Conservation (phyloP, 441 rosid genomes). For the Breynia disticha region DNA sequence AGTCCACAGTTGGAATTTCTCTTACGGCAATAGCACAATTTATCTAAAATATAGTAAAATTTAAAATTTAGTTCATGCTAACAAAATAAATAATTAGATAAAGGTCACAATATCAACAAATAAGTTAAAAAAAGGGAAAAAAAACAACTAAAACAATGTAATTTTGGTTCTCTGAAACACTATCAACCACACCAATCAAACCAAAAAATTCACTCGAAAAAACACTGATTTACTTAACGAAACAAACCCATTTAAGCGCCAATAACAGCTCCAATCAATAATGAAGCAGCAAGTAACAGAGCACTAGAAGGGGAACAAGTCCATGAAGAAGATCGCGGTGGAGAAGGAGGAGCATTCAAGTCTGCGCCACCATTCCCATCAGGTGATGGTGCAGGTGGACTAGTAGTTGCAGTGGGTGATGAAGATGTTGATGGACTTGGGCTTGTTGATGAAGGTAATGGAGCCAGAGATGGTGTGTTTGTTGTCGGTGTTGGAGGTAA, state of each 20-base stretch:
- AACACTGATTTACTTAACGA: neutral
- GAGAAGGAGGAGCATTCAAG: slow-evolving; percentile 1
- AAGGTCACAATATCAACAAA: too few relatives aligned
- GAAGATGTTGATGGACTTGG: slow-evolving; percentile 1
- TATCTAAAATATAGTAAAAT: too few relatives aligned
- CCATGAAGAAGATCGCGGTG: slow-evolving; percentile 11
- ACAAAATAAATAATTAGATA: too few relatives aligned
- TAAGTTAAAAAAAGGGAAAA: too few relatives aligned
- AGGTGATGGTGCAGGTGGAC: slow-evolving; percentile 12
- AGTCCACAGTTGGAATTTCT: too few relatives aligned
- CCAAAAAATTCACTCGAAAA: neutral
- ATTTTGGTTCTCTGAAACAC: too few relatives aligned
- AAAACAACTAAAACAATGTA: too few relatives aligned
- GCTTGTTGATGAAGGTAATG: slow-evolving; percentile 5
- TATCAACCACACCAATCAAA: too few relatives aligned
- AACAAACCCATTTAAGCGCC: neutral
- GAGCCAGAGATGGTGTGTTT: slow-evolving; percentile 9
- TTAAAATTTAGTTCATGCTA: too few relatives aligned
- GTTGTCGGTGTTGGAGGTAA: slow-evolving; percentile 5
- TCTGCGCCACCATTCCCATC: neutral
- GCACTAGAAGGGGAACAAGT: slow-evolving; percentile 8
- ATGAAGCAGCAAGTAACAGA: slow-evolving; percentile 11
- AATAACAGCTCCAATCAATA: slow-evolving; percentile 14
- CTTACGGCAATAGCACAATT: too few relatives aligned
- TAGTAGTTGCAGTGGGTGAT: too few relatives aligned